Evolutionary conservation across 305 asterid species (phyloP), one percentile per base, ranked within the genome.

Genomic region (Nicotiana rustica): DNA sequence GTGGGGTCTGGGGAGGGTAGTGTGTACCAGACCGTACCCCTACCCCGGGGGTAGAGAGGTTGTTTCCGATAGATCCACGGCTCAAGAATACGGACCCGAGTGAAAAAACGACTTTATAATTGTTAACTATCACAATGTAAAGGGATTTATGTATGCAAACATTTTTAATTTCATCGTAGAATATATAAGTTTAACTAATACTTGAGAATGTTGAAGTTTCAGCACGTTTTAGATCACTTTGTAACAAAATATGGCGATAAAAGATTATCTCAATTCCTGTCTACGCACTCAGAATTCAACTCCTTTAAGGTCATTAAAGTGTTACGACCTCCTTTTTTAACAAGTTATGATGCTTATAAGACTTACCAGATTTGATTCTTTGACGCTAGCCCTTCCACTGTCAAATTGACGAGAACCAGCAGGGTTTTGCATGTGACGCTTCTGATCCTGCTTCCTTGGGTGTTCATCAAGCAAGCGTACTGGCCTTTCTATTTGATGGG

Each of bases 291-390:
- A 73, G 25, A 19, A 73, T 59, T 59, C 25, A 18, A 59, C 12
- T 59, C 25, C 25, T n/a, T 59, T 7, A 61, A 61, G 67, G 67
- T 3, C 67, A 61, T 29, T 41, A 52, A 52, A 19, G 33, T 61
- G 19, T 19, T 3, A 21, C 10, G 2, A 8, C 0, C 67, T 19
- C 21, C 5, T 61, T 18, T 61, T 13, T 49, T 75, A 18, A 14
- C 12, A 21, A 80, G 87, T 71, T 47, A 67, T 21, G 60, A 35
- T 10, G 67, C 49, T 10, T 52, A 81, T 78, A 65, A 71, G 85
- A 88, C 93, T 79, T 80, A 93, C 99, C 90, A 13, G 78, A 57
- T 33, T 61, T 44, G 88, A 25, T 84, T 90, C 95, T 84, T 85
- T 90, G 9, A 65, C 77, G 75, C 70, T 83, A 76, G 85, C 67